Evolutionary conservation across 1,284 basidiomycete species (phyloP), one percentile per base, ranked within the genome.

Genomic region (Cutaneotrichosporon cavernicola): DNA sequence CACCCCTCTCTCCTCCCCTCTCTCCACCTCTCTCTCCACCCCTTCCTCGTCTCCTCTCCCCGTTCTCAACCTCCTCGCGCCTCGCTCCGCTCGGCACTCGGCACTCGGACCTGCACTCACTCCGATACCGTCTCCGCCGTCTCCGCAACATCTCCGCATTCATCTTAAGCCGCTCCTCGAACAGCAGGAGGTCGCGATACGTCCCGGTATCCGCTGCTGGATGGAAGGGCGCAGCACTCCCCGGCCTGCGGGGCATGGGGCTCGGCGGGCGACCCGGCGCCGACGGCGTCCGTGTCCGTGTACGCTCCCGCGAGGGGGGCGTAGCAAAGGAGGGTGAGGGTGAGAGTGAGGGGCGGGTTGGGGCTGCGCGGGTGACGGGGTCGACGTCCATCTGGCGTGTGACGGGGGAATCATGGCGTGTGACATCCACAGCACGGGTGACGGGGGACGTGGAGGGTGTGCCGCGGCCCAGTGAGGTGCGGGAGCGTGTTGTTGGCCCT

Each of bases 151-250:
- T 87, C 11, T 89, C 86, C 4, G 92, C 92, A 77, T 92, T 98
- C 58, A 90, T 90, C 81, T 98, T 98, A 61, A 99, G 86, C 18
- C 97, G 85, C 80, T 99, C 95, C 81, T 99, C 96, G 69, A 99
- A 98, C 58, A 94, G 83, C 46, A 98, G 85, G 32, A 99, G 83
- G 78, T 99, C 96, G 55, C 90, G 85, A 77, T 91, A 93, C 0
- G 92, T 94, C 18, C 87, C 83, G 56, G 84, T 83, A 76, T 92
- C 90, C 67, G 86, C 85, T 13, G 86, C 79, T 0, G 90, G 90
- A 69, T 85, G 81, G 72, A 85, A 87, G 5, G 85, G 76, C 9
- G 72, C 68, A 5, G 21, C 26, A 5, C 13, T 26, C 55, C 38
- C 38, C 13, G 55, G 55, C 14, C 55, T 21, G 21, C 55, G 36